These are phyloP conservation scores for Pseudomicrostroma phylloplanum DNA, from an alignment of 1,284 basidiomycete species.

Conservation along the genomic window DNA sequence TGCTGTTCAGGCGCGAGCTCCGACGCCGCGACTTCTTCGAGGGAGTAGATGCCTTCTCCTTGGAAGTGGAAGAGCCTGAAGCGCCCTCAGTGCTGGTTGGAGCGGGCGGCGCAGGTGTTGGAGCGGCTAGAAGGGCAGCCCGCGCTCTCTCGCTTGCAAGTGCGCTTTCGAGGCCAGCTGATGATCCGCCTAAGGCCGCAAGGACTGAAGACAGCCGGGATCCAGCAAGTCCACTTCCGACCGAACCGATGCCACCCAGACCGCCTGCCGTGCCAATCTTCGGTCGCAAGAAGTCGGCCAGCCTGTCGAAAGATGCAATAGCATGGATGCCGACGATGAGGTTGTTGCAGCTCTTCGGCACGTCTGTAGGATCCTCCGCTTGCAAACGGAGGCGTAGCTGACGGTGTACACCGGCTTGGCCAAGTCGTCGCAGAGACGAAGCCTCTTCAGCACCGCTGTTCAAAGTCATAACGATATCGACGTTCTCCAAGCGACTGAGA, in stretches of 20 bases:
- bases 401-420: slow-evolving; percentile 33
- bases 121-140: background rate
- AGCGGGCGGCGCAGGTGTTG: slow-evolving; percentile 4
- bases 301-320: slow-evolving; percentile 42
- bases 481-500: slow-evolving; percentile 42
- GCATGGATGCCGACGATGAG: slow-evolving; percentile 47
- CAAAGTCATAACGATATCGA: slow-evolving; percentile 38
- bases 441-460: slow-evolving; percentile 26
- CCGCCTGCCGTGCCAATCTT: slow-evolving; percentile 28
- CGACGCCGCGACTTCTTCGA: slow-evolving; percentile 58
- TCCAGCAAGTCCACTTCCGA: slow-evolving; percentile 14
- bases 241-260: slow-evolving; percentile 20
- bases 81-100: background rate
- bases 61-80: background rate
- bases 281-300: slow-evolving; percentile 46
- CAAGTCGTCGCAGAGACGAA: slow-evolving; percentile 19
- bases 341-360: slow-evolving; percentile 40
- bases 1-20: slow-evolving; percentile 73
- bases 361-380: slow-evolving; percentile 33
- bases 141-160: slow-evolving; percentile 2
- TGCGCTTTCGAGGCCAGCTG: slow-evolving; percentile 53
- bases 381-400: slow-evolving; percentile 42
- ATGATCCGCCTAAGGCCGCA: slow-evolving; percentile 67
- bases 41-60: background rate
- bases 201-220: slow-evolving; percentile 80